Evolutionary conservation across 1,139 yeast species (phyloP).

Genomic region (Nakaseomyces uthaithaninus): DNA sequence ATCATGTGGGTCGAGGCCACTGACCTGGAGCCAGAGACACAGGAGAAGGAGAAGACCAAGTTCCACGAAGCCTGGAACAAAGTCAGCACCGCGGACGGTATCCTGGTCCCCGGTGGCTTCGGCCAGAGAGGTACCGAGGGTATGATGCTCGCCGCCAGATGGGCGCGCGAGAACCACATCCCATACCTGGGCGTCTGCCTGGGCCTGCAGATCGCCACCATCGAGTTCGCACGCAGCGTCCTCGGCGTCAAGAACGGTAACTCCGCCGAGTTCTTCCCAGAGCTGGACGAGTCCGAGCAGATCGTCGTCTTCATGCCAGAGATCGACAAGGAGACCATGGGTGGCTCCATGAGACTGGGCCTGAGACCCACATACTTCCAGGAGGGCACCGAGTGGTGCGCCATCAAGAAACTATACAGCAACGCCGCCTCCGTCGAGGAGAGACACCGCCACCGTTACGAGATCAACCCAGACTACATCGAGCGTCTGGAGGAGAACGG

Average conservation of each 20-base stretch:
- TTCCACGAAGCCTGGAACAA: conserved; percentile 95
- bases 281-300: conserved; percentile 50
- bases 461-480: conserved; percentile 82
- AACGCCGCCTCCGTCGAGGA: conserved; percentile 62
- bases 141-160: conserved; percentile 93
- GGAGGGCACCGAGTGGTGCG: conserved; percentile 58
- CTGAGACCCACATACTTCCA: conserved; percentile 82
- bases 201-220: conserved; percentile 95
- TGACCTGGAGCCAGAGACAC: conserved; percentile 71
- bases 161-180: conserved; percentile 90
- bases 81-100: conserved; percentile 92
- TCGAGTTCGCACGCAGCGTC: conserved; percentile 82
- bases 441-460: conserved; percentile 98
- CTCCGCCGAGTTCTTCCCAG: conserved; percentile 76
- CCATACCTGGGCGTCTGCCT: conserved; percentile 97
- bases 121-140: conserved; percentile 98
- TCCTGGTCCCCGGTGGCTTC: conserved; percentile 97
- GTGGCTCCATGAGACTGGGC: conserved; percentile 99
- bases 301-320: conserved; percentile 98
- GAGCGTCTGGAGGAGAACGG: conserved; percentile 66
- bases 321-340: conserved; percentile 88
- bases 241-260: conserved; percentile 63
- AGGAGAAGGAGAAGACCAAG: conserved; percentile 53
- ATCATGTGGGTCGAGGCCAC: conserved; percentile 96
- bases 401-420: conserved; percentile 75